A percentile compares a stretch with the other conserved stretches of the same genome.
These are phyloP conservation scores for Tolypocladium sp. DNA, from an alignment of 2,329 filamentous ascomycete genomes.

Conservation along the genomic window DNA sequence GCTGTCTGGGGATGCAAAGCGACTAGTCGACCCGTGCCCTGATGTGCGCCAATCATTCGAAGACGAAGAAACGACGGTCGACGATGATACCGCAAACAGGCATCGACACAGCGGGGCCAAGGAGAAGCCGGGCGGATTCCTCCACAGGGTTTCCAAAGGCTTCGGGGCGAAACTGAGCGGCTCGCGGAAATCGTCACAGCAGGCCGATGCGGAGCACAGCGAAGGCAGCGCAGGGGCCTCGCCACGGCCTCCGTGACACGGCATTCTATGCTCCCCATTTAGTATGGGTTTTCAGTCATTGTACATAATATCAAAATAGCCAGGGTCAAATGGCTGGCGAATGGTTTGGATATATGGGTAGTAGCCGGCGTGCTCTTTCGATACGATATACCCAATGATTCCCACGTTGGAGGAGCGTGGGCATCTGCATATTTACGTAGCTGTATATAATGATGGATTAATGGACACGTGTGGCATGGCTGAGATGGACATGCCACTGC, in stretches of 20 bases:
- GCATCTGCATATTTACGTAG: background rate
- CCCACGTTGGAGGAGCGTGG: background rate
- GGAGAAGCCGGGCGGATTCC: slow-evolving; percentile 11
- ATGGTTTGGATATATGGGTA: background rate
- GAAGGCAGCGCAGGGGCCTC: slow-evolving; percentile 13
- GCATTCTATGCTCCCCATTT: background rate
- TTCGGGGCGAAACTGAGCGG: slow-evolving; percentile 15
- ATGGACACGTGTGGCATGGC: background rate
- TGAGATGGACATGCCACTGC: background rate
- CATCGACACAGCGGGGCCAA: slow-evolving; percentile 5
- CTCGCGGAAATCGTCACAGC: slow-evolving; percentile 19
- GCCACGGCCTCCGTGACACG: slow-evolving; percentile 6
- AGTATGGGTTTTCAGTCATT: background rate
- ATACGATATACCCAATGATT: slow-evolving; percentile 6
- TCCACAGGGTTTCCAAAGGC: slow-evolving; percentile 14
- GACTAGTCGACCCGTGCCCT: slow-evolving; percentile 28
- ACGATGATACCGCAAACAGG: slow-evolving; percentile 9
- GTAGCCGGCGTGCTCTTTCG: background rate
- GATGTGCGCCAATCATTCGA: slow-evolving; percentile 10
- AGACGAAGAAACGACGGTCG: slow-evolving; percentile 9
- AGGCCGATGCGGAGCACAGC: slow-evolving; percentile 17
- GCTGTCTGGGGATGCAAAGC: slow-evolving; percentile 34
- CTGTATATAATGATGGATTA: background rate
- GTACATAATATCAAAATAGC: background rate
- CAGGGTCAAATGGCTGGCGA: background rate